These are phyloP conservation scores for Nicotiana obtusifolia DNA, from an alignment of 257 asterid species.

Conservation along the genomic window DNA sequence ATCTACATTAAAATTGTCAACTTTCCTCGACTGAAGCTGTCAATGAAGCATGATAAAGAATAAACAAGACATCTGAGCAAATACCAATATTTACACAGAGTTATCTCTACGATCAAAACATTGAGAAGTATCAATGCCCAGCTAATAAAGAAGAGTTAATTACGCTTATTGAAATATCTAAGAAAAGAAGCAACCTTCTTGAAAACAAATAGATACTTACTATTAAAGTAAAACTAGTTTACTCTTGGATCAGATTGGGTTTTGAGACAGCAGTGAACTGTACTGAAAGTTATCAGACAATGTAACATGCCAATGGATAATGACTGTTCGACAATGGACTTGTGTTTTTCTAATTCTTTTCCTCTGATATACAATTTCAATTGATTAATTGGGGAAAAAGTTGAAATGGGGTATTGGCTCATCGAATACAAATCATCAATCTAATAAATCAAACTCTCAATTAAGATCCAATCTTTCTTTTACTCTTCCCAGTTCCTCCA, in stretches of 20 bases:
- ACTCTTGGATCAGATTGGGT: background rate
- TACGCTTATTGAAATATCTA: background rate
- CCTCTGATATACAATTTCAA: background rate
- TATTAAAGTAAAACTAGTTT: background rate
- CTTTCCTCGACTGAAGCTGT: background rate
- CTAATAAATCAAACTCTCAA: background rate
- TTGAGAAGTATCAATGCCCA: background rate
- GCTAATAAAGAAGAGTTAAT: background rate
- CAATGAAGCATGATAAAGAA: background rate
- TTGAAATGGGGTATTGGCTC: constrained; percentile 11
- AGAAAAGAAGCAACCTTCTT: background rate
- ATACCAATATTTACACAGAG: background rate
- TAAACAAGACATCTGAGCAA: background rate
- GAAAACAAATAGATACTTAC: background rate
- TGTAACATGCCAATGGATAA: background rate
- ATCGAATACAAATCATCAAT: constrained; percentile 8
- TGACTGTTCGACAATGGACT: background rate
- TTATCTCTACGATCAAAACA: background rate
- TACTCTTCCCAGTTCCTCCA: constrained; percentile 18
- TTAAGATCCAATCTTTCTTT: constrained; percentile 14
- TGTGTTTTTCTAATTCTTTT: background rate
- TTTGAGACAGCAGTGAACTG: background rate
- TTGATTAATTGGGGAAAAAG: background rate
- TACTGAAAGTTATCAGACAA: background rate
- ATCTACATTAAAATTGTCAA: background rate